Evolutionary conservation across 306 rosid species (phyloP), one percentile per base, ranked within the genome.

Genomic region (Ziziphus jujuba): DNA sequence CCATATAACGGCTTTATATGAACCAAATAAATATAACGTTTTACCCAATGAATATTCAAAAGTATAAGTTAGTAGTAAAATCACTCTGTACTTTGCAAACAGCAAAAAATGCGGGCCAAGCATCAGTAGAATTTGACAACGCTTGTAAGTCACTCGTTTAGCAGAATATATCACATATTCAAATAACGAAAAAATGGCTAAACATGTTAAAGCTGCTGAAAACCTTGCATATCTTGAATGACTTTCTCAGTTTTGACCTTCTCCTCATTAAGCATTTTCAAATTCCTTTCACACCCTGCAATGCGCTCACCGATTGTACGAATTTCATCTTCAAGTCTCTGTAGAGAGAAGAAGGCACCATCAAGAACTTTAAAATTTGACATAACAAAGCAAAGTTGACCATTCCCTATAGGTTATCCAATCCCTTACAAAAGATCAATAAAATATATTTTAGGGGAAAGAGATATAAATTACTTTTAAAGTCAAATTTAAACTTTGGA

Each of bases 211-310:
- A 44, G 62, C 47, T 23, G 62, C 17, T 50, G 20, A 63, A 60
- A 72, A 87, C 95, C 90, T 85, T 38, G 83, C 51, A 83, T 54
- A 66, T 28, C 9, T 54, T 22, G 45, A 10, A 77, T 28, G 33
- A 61, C 76, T 61, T 25, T 63, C 77, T 82, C 78, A 11, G 23
- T 44, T 45, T 17, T 51, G 38, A 48, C 74, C 79, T 81, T 85
- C 25, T 2, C 0, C 24, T 63, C 31, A 1, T 16, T 16, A 9
- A 7, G 49, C 1, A 0, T 0, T 16, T 6, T 9, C 59, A 75
- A 64, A 9, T 0, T 0, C 7, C 16, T 22, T 75, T 87, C 85
- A 45, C 63, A 0, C 9, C 12, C 6, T 9, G 59, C 50, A 56
- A 85, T 70, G 33, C 1, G n/a, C 17, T 2, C 0, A 22, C 59